Evolutionary conservation across 768 basidiomycete species (phyloP), one percentile per base, ranked within the genome.

Genomic region (Cyclocybe aegerita): DNA sequence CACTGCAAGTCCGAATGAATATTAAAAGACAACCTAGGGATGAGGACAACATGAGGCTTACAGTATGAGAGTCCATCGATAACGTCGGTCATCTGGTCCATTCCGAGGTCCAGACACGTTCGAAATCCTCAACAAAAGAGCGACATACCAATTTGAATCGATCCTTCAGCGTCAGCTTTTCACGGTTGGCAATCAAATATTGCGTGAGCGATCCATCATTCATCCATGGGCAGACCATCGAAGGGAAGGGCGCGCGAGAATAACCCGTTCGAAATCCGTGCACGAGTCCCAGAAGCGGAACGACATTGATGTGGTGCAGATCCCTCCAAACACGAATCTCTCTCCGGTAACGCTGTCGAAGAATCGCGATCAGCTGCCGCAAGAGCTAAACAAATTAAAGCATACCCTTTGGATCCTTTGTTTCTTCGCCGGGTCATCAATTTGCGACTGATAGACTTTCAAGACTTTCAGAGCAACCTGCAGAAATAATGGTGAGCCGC

Each of bases 211-310:
- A 38, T 16, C 46, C 46, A 9, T 37, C 34, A 9, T 11, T 14
- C 46, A 47, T 47, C 23, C 34, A 39, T 7, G 46, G 36, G n/a
- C 34, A 47, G 11, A 47, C 46, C 46, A 47, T 47, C 1, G 46
- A 37, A 9, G 46, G 46, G 11, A 47, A 30, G 11, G 46, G 46
- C 5, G 23, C 23, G 3, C 23, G 23, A 11, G 34, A 47, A 23
- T 39, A 23, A 3, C 23, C 23, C 23, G 36, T 47, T 39, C 23
- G 23, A 29, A 47, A 47, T 16, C 15, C 6, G 36, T 47, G 46
- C 8, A 37, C 39, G 17, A 47, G 17, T 9, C 46, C 46, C 5
- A 47, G 37, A 9, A 47, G 37, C 14, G 46, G 46, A n/a, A 47
- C 12, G 9, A 47, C 36, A 10, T 47, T 47, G 8, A 10, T 14